Percentiles rank a stretch among this genome's conserved stretches.
Conservation (phyloP, 768 basidiomycete genomes). For the Lentinula lateritia region DNA sequence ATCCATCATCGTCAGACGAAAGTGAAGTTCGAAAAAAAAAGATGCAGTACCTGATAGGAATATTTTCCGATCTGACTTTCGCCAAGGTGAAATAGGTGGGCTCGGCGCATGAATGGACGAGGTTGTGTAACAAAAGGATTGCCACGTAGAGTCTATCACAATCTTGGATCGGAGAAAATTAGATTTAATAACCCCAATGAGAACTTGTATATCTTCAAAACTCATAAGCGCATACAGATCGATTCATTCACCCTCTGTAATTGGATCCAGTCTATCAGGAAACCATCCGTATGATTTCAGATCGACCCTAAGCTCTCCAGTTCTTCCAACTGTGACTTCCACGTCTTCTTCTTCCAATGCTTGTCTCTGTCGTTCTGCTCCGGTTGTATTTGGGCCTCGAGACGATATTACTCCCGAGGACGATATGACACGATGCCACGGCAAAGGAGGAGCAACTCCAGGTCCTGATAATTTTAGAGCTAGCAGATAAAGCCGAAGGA, state of each 20-base stretch:
- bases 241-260: constrained; percentile 1
- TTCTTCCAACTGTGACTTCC: constrained; percentile 54
- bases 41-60: no score
- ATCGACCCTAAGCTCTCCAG: constrained; percentile 56
- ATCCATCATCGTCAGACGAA: no score
- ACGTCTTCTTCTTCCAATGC: constrained; percentile 77
- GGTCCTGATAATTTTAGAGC: constrained; percentile 75
- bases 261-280: constrained; percentile 29
- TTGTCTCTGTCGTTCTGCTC: constrained; percentile 72
- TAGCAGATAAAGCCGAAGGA: constrained; percentile 18
- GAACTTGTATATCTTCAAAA: no score
- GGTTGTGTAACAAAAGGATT: no score
- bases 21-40: no score
- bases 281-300: constrained; percentile 64
- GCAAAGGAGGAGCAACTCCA: constrained; percentile 57
- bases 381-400: constrained; percentile 75
- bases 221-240: no score
- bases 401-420: constrained; percentile 74
- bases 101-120: no score
- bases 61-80: no score
- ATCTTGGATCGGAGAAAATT: no score
- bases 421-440: constrained; percentile 77
- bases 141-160: no score
- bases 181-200: no score
- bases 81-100: no score